Evolutionary conservation across 2,329 filamentous ascomycete genomes (phyloP).

Genomic region (Xylaria sp.): DNA sequence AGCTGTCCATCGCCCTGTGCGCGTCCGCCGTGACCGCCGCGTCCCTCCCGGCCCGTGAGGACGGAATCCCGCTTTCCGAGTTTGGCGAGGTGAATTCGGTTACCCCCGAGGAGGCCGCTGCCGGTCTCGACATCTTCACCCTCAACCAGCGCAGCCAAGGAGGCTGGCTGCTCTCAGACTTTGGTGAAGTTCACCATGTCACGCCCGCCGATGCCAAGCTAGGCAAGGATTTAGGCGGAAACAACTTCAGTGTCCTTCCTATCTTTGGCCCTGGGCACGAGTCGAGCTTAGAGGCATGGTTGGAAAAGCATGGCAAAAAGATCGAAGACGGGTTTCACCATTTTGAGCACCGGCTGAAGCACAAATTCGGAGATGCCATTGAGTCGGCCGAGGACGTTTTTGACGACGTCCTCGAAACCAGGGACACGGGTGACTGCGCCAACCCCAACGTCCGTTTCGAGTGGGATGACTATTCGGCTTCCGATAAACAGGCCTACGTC

Average conservation of each 20-base stretch:
- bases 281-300: constrained; percentile 26
- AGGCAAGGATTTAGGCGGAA: constrained; percentile 42
- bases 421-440: constrained; percentile 38
- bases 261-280: constrained; percentile 41
- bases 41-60: constrained; percentile 38
- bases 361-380: constrained; percentile 10
- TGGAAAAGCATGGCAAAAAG: constrained; percentile 18
- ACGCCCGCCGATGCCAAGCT: constrained; percentile 37
- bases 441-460: constrained; percentile 49
- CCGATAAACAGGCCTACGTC: constrained; percentile 48
- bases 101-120: constrained; percentile 33
- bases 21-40: constrained; percentile 44
- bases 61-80: constrained; percentile 34
- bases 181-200: constrained; percentile 43
- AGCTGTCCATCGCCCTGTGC: constrained; percentile 43
- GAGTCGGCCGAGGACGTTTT: constrained; percentile 19
- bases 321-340: not conserved
- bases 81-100: constrained; percentile 36
- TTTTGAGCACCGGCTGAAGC: constrained; percentile 1
- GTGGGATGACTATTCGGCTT: constrained; percentile 49
- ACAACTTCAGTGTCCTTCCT: constrained; percentile 45
- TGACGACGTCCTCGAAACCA: constrained; percentile 18
- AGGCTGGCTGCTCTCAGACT: constrained; percentile 41
- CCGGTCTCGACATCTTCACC: constrained; percentile 28
- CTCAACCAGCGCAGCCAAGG: constrained; percentile 22